These are phyloP conservation scores for Isoetes taiwanensis DNA, from an alignment of 75 land plant species.

Conservation along the genomic window DNA sequence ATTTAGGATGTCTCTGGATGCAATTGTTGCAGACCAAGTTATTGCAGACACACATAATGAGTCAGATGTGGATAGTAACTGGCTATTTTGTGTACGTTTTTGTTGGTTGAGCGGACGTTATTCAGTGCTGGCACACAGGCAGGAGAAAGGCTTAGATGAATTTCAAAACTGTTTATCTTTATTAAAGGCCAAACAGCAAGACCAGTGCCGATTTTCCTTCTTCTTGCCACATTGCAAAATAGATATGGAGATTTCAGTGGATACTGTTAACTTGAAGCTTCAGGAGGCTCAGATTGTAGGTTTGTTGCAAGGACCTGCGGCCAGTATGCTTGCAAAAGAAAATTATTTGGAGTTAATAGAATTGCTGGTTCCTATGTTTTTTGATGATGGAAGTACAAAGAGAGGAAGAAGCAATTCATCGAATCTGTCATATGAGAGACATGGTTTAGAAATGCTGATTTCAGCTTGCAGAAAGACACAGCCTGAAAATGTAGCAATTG, in stretches of 20 bases:
- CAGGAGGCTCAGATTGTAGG: conserved; percentile 49
- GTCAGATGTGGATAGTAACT: conserved; percentile 2
- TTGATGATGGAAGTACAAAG: conserved; percentile 34
- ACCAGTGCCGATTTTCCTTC: conserved; percentile 4
- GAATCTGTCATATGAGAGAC: conserved; percentile 45
- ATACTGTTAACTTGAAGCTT: conserved; percentile 56
- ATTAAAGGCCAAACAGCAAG: conserved; percentile 19
- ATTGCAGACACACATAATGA: not conserved
- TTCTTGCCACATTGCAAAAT: conserved; percentile 58
- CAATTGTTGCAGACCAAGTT: not conserved
- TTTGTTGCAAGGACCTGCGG: conserved; percentile 33
- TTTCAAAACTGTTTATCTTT: conserved; percentile 41
- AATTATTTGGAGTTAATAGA: conserved; percentile 46
- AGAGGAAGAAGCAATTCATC: conserved; percentile 36
- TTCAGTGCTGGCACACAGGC: conserved; percentile 41
- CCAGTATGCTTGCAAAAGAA: conserved; percentile 52
- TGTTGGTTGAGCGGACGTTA: conserved; percentile 70
- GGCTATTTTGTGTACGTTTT: conserved; percentile 74
- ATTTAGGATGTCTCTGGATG: too few species aligned
- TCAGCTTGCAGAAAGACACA: conserved; percentile 53
- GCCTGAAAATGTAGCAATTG: conserved; percentile 31
- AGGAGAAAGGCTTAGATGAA: conserved; percentile 55
- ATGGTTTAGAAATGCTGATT: conserved; percentile 53
- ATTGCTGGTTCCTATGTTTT: conserved; percentile 51
- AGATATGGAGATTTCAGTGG: conserved; percentile 38